Conservation (phyloP, 306 rosid genomes). For the Vigna reflexopilosa region DNA sequence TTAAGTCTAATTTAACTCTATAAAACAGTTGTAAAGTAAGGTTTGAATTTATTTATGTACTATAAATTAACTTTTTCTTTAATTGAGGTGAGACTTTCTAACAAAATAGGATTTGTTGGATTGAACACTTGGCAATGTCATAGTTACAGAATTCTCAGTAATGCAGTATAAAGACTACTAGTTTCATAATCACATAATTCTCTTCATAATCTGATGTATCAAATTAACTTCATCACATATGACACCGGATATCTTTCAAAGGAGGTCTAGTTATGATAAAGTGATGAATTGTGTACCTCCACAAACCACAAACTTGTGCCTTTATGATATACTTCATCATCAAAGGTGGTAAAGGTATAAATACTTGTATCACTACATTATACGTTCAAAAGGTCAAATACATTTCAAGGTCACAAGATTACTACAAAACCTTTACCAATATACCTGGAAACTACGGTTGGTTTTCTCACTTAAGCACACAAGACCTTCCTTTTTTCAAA, state of each 20-base stretch:
- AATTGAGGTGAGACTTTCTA: rapidly evolving
- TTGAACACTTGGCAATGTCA: background rate
- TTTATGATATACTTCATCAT: no score
- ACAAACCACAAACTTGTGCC: background rate
- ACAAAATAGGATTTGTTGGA: background rate
- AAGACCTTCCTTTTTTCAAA: constrained; percentile 16
- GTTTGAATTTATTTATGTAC: no score
- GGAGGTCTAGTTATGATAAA: background rate
- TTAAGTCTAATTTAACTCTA: no score
- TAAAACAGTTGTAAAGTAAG: no score
- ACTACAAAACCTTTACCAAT: background rate
- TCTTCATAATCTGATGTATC: background rate
- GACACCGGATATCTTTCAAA: background rate
- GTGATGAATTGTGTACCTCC: background rate
- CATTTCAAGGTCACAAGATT: background rate
- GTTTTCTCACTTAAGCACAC: constrained; percentile 29
- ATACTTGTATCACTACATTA: no score
- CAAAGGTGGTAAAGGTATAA: no score
- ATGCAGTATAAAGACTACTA: background rate
- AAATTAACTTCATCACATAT: no score
- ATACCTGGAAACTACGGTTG: background rate
- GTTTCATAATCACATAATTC: background rate
- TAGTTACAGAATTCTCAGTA: background rate
- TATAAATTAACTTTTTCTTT: no score
- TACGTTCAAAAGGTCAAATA: no score